Conservation (phyloP, 2,329 filamentous ascomycete genomes). For the Lachnellula arida region DNA sequence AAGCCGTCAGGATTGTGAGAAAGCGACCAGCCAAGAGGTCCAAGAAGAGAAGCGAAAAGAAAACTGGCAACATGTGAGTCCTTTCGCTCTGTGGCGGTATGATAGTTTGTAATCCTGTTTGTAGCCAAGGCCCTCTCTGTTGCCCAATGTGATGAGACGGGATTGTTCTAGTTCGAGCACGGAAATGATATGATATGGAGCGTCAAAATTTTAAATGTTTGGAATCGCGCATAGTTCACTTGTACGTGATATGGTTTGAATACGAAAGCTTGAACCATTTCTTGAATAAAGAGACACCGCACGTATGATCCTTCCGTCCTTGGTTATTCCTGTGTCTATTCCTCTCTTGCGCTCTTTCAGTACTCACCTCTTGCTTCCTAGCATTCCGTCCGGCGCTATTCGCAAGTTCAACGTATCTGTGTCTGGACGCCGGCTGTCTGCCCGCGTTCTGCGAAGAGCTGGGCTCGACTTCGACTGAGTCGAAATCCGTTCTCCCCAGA, state of each 20-base stretch:
- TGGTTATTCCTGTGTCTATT: background rate
- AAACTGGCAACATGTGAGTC: too few species aligned
- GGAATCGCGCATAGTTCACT: background rate
- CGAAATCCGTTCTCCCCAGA: background rate
- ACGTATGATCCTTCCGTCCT: background rate
- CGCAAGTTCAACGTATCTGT: background rate
- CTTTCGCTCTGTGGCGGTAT: too few species aligned
- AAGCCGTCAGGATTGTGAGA: background rate
- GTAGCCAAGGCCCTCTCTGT: too few species aligned
- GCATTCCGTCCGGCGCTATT: background rate
- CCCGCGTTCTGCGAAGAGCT: background rate
- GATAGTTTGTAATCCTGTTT: too few species aligned
- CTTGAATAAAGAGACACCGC: background rate
- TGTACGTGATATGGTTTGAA: background rate
- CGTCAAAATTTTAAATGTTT: background rate
- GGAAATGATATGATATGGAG: too few species aligned
- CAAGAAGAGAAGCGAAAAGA: too few species aligned
- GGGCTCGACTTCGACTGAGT: background rate
- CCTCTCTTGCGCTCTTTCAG: background rate
- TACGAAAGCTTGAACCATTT: background rate
- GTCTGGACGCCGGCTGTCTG: background rate
- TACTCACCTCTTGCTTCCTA: background rate
- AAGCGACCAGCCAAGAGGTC: background rate
- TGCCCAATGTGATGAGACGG: too few species aligned
- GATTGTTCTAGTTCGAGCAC: too few species aligned